Conservation (phyloP, 2,329 filamentous ascomycete genomes). For the Triangularia verruculosa region DNA sequence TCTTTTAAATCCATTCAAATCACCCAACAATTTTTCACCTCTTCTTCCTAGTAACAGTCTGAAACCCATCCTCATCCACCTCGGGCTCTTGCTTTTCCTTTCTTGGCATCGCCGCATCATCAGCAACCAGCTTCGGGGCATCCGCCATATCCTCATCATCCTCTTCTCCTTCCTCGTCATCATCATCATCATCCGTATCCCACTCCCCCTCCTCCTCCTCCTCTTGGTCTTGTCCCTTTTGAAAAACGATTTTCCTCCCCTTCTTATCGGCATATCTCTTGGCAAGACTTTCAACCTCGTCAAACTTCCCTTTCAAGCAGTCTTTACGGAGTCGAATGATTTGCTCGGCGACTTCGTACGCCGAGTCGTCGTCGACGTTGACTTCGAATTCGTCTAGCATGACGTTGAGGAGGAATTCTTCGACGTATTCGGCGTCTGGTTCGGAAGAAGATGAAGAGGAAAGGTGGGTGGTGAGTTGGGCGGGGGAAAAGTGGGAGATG, state of each 20-base stretch:
- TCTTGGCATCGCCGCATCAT: slow-evolving; percentile 36
- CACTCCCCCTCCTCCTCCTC: slow-evolving; percentile 62
- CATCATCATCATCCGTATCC: slow-evolving; percentile 53
- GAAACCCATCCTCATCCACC: slow-evolving; percentile 80
- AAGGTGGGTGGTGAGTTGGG: slow-evolving; percentile 22
- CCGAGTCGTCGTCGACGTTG: slow-evolving; percentile 85
- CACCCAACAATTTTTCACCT: slow-evolving; percentile 44
- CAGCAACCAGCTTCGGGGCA: slow-evolving; percentile 62
- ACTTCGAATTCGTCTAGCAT: slow-evolving; percentile 97
- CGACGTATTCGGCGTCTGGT: slow-evolving; percentile 74
- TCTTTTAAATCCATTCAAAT: background rate
- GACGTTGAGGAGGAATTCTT: slow-evolving; percentile 80
- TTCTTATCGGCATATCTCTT: slow-evolving; percentile 60
- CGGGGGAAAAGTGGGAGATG: slow-evolving; percentile 47
- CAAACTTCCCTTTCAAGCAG: slow-evolving; percentile 63
- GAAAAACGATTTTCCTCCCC: slow-evolving; percentile 56
- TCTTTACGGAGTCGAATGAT: slow-evolving; percentile 67
- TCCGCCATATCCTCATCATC: slow-evolving; percentile 67
- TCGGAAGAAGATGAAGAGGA: slow-evolving; percentile 39
- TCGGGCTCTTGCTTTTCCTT: slow-evolving; percentile 65
- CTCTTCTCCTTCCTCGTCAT: slow-evolving; percentile 51
- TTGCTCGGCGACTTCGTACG: slow-evolving; percentile 66
- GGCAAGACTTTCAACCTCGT: slow-evolving; percentile 62
- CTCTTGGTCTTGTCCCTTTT: slow-evolving; percentile 53
- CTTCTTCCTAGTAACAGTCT: slow-evolving; percentile 69